Conservation (phyloP, 208 protist species). For the Acanthamoeba sp. region DNA sequence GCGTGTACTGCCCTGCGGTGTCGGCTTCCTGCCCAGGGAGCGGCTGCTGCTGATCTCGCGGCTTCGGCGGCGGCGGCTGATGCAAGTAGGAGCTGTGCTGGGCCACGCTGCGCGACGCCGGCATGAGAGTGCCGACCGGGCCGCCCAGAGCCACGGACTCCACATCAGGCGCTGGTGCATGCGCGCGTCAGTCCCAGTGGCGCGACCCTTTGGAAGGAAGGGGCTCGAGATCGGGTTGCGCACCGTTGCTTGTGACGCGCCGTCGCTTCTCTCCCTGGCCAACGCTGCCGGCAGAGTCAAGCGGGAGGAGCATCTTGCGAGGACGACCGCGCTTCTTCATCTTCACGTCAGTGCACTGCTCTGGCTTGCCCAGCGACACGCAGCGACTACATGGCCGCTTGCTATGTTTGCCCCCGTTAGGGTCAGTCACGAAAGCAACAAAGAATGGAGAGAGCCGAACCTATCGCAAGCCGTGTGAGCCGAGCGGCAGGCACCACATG, state of each 20-base stretch:
- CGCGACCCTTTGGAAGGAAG: no score
- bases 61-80: no score
- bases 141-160: no score
- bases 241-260: background rate
- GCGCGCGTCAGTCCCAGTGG: no score
- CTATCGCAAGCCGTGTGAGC: slow-evolving; percentile 67
- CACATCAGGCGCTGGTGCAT: no score
- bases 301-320: background rate
- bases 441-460: background rate
- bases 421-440: background rate
- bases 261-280: background rate
- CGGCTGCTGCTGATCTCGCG: no score
- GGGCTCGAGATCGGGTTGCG: no score
- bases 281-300: background rate
- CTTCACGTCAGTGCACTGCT: slow-evolving; percentile 35
- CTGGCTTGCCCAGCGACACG: slow-evolving; percentile 45
- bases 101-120: no score
- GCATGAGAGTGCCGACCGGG: no score
- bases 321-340: slow-evolving; percentile 60
- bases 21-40: no score
- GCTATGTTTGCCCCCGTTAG: background rate
- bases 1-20: slow-evolving; percentile 3
- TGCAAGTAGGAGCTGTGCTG: no score
- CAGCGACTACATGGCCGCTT: slow-evolving; percentile 66
- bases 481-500: slow-evolving; percentile 5